Evolutionary conservation across 1,139 yeast genomes (phyloP), one percentile per base, ranked within the genome.

Genomic region (Sporopachydermia cereana): DNA sequence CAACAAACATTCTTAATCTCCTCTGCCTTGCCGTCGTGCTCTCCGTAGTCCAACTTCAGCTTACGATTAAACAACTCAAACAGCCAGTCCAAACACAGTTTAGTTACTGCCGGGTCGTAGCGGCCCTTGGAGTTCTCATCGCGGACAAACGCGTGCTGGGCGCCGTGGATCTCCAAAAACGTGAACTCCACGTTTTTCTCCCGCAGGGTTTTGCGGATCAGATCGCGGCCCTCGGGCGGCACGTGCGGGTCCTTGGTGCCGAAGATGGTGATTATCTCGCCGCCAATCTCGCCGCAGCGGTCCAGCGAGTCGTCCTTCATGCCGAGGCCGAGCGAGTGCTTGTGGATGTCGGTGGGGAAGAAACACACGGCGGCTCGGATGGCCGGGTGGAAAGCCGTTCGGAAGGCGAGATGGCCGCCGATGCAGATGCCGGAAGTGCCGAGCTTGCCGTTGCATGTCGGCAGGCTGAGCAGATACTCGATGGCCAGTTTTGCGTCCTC

Each of bases 351-450:
- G 9, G 94, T 84, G 16, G 89, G 85, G 63, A 84, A 84, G 63
- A 82, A 84, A 50, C 88, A 78, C 18, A 82, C 84, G 7, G 81
- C 73, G 16, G 91, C 86, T 24, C 66, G 64, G 31, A 83, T 76
- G 47, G 86, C 64, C 25, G 72, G 69, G 55, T 83, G 88, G 51
- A 83, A 68, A 4, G 83, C 74, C 2, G 85, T 77, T 53, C 94
- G 70, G 61, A 75, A 81, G 1, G 94, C 91, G 56, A 83, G 67
- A 57, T 84, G 93, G 2, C 94, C 94, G 20, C 94, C 94, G 21
- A 84, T 73, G 58, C 94, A 84, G 89, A 84, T 84, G 22, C 94
- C 94, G 2, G 91, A 81, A 44, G 89, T 81, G 24, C 93, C 94
- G 52, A 82, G 72, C 50, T 71, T 74, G 41, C 91, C 91, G 51